Conservation (phyloP, 2,329 filamentous ascomycete genomes). For the Aspergillus sojae region DNA sequence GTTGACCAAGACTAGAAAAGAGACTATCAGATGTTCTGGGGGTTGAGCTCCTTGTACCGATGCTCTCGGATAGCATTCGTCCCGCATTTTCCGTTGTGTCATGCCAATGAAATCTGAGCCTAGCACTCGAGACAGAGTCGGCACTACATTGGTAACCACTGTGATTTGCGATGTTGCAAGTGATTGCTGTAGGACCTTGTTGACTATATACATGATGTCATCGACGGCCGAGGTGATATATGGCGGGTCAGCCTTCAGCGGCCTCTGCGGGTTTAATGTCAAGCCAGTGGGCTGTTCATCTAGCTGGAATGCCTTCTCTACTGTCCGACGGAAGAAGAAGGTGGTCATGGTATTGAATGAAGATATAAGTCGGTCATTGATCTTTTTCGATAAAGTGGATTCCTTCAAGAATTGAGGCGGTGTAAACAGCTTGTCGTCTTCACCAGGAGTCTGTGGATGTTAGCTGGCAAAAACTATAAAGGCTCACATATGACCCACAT, state of each 20-base stretch:
- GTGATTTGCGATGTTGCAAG: conserved; percentile 82
- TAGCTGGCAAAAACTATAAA: conserved; percentile 14
- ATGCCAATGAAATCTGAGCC: conserved; percentile 92
- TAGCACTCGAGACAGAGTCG: conserved; percentile 77
- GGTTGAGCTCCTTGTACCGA: conserved; percentile 77
- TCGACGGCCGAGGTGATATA: conserved; percentile 95
- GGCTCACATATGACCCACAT: conserved; percentile 55
- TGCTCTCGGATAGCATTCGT: conserved; percentile 87
- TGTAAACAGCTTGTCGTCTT: conserved; percentile 60
- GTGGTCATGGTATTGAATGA: conserved; percentile 92
- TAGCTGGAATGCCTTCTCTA: conserved; percentile 96
- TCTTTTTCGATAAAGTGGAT: conserved; percentile 79
- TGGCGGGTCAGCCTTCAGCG: conserved; percentile 76
- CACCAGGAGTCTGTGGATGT: conserved; percentile 38
- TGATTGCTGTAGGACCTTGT: conserved; percentile 83
- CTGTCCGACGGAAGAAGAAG: conserved; percentile 94
- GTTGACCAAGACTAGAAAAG: conserved; percentile 92
- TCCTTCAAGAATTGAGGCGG: conserved; percentile 75
- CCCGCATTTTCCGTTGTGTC: conserved; percentile 96
- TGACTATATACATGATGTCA: conserved; percentile 99
- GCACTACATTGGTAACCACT: conserved; percentile 76
- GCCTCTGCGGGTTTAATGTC: conserved; percentile 71
- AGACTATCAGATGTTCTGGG: conserved; percentile 83
- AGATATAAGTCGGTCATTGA: conserved; percentile 70
- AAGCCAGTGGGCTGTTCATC: conserved; percentile 84